These are phyloP conservation scores for Plasmodium sp. DNA, from an alignment of 169 alveolate species.

Conservation along the genomic window DNA sequence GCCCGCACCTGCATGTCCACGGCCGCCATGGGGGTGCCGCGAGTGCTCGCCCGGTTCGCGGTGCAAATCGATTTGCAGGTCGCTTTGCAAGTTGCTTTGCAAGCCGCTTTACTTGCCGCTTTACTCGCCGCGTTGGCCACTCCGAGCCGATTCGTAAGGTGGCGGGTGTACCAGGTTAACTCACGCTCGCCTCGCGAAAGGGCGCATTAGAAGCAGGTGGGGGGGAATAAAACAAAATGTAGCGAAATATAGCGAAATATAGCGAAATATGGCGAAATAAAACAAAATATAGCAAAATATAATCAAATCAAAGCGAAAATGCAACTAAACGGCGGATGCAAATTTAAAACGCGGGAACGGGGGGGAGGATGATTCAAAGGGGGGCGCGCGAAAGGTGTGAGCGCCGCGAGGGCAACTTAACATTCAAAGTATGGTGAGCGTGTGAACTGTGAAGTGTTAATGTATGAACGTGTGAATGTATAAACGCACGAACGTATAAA, in stretches of 20 bases:
- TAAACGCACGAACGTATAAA: background rate
- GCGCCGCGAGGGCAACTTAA: background rate
- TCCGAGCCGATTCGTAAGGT: too few species aligned
- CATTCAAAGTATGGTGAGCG: background rate
- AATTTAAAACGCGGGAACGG: background rate
- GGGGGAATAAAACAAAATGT: background rate
- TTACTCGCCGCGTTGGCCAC: too few species aligned
- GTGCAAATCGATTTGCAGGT: too few species aligned
- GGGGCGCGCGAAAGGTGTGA: background rate
- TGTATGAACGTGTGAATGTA: background rate
- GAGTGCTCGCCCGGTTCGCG: too few species aligned
- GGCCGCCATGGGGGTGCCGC: constrained; percentile 15
- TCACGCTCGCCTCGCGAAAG: background rate
- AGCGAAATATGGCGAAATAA: too few species aligned
- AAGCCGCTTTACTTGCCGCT: too few species aligned
- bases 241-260: too few species aligned
- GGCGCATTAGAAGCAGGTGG: background rate
- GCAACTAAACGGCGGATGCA: background rate
- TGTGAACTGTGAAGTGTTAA: too few species aligned
- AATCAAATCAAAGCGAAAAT: background rate
- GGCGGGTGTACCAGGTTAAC: background rate
- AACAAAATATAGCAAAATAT: too few species aligned
- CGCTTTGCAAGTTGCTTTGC: too few species aligned
- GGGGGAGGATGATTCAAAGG: background rate
- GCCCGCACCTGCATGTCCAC: constrained; percentile 58